phyloP scores from a whole-genome alignment of 106 monocot species.

The Dendrobium chrysotoxum region DNA sequence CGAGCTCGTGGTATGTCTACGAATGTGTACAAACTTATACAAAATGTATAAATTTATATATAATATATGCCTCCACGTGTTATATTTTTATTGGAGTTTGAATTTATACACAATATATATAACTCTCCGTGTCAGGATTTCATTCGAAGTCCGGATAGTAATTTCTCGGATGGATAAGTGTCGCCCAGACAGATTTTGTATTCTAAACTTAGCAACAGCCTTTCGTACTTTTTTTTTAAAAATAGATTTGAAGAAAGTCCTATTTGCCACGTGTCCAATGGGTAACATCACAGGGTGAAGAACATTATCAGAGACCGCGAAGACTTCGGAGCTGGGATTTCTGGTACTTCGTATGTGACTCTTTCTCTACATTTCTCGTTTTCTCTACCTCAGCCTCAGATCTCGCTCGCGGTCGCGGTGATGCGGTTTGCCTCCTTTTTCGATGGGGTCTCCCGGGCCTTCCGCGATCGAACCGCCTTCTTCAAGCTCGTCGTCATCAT shows the following conservation, averaged over 20 bases:
- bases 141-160: no score
- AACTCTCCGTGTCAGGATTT: no score
- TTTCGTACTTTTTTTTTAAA: conserved; percentile 44
- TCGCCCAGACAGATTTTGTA: conserved; percentile 5
- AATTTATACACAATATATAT: no score
- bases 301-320: background rate
- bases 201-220: conserved; percentile 11
- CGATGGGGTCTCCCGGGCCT: conserved; percentile 19
- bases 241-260: conserved; percentile 10
- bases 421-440: conserved; percentile 27
- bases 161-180: background rate
- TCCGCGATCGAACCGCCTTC: conserved; percentile 20
- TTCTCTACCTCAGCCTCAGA: background rate
- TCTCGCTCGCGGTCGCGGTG: background rate
- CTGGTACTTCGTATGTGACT: background rate
- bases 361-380: background rate
- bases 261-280: background rate
- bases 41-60: no score
- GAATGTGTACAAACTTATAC: no score
- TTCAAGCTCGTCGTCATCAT: conserved; percentile 32
- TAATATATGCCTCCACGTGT: no score
- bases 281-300: background rate
- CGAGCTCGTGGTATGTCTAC: no score
- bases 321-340: background rate
- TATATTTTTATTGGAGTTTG: no score